Evolutionary conservation across 2,329 filamentous ascomycete genomes (phyloP), one percentile per base, ranked within the genome.

Genomic region (Pseudogymnoascus sp.): DNA sequence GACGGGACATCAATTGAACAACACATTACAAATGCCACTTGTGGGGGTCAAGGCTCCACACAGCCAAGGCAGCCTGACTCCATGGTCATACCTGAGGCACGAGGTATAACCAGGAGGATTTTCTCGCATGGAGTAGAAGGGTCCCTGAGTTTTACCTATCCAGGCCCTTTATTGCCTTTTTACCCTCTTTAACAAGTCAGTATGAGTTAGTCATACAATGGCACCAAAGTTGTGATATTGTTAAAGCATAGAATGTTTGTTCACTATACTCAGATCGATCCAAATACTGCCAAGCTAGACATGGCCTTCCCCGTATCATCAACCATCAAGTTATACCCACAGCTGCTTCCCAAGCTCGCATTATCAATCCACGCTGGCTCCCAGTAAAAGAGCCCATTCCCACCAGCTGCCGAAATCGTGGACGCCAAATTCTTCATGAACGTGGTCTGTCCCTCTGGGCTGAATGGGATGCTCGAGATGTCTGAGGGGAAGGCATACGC

Each of bases 361-460:
- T 89, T 90, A 44, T 84, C 78, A 66, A 90, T 77, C 86, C 86
- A 91, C 0, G 83, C 84, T 0, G 87, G 87, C 72, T 91, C 88
- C 88, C 88, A 91, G 67, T 90, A 91, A 66, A 87, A 90, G 6
- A 91, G 50, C 0, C 87, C 88, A 28, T 77, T 73, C 0, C 85
- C 85, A 1, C 80, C 79, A 0, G 84, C 80, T 1, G 75, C 78
- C 1, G 77, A 75, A 0, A 90, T 80, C 1, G 84, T 76, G 1
- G 75, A 75, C 0, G 85, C 85, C 16, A 91, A 78, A 63, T 81
- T 75, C 72, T 83, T 77, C 62, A 91, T 73, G 73, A 85, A 91
- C 1, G 77, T 78, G 1, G 75, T 75, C 77, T 91, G 88, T 0
- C 88, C 88, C 0, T 77, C 82, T 0, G 79, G 82, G 2, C 81